Percentiles rank a stretch among this genome's conserved stretches.
phyloP scores from a whole-genome alignment of 768 basidiomycete genomes.

The Panellus pusillus region DNA sequence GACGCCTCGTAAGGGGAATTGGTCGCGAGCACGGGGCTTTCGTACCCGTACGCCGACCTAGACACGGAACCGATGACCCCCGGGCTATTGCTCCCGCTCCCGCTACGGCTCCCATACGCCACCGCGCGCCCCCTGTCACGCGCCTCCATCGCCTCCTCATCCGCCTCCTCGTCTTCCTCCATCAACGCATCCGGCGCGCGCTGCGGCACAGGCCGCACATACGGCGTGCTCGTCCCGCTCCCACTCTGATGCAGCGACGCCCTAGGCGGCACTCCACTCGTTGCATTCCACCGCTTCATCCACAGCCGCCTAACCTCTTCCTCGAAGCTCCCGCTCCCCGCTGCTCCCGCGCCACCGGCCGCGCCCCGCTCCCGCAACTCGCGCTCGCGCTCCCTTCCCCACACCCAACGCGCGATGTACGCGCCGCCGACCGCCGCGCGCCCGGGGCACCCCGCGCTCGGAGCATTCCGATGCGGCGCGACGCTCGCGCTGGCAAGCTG shows the following conservation, averaged over 20 bases:
- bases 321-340: slow-evolving; percentile 52
- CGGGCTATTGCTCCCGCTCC: slow-evolving; percentile 28
- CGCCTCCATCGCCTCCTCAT: slow-evolving; percentile 49
- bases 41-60: slow-evolving; percentile 24
- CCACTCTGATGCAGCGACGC: slow-evolving; percentile 10
- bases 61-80: slow-evolving; percentile 27
- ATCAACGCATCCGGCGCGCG: slow-evolving; percentile 52
- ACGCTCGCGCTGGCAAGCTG: slow-evolving; percentile 79
- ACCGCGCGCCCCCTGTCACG: slow-evolving; percentile 7
- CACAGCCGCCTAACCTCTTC: slow-evolving; percentile 75
- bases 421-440: slow-evolving; percentile 73
- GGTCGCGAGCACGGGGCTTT: slow-evolving; percentile 3
- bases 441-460: slow-evolving; percentile 65
- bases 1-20: slow-evolving; percentile 32
- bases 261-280: slow-evolving; percentile 51
- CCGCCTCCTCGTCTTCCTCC: slow-evolving; percentile 79
- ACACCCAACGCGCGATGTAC: slow-evolving; percentile 84
- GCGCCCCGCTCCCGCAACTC: slow-evolving; percentile 45
- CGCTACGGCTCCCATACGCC: slow-evolving; percentile 25
- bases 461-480: slow-evolving; percentile 72
- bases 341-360: slow-evolving; percentile 29
- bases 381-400: slow-evolving; percentile 58
- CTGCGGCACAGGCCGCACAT: slow-evolving; percentile 50
- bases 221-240: slow-evolving; percentile 72
- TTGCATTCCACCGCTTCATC: slow-evolving; percentile 72